Base-by-base conservation (phyloP, 768 basidiomycete species). In the Porpolomopsis calyptriformis region DNA sequence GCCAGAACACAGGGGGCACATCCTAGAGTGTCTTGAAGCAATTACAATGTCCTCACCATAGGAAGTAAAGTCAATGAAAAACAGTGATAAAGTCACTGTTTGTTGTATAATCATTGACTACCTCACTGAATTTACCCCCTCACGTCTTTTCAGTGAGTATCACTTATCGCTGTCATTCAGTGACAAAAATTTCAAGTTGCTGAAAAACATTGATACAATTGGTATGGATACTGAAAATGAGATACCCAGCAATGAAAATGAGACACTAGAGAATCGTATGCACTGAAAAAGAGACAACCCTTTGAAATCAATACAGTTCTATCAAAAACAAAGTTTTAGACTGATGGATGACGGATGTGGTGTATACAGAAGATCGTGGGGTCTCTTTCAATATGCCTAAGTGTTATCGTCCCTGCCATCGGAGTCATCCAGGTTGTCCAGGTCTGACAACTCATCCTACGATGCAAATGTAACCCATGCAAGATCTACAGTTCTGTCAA, bases 401-500 rank as follows among this genome's bases (percentile, higher is more conserved):
- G 12, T 18, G 18, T 34, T 18, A 34, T 34, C 33, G 18, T 34
- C 33, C 12, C n/a, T n/a, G n/a, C n/a, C n/a, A n/a, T n/a, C n/a
- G n/a, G n/a, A n/a, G n/a, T n/a, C n/a, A n/a, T n/a, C n/a, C n/a
- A 34, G 18, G 33, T 34, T 18, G 18, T 34, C 18, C 18, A 18
- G 18, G 33, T 34, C 18, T 18, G 12, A 12, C 14, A 34, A 18
- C 33, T 18, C 33, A 34, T 34, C 33, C 10, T 18, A 11, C 18
- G 18, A 12, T 34, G 33, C 38, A 39, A 39, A 39, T n/a, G 38
- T 39, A 22, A 18, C 38, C 10, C 12, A 11, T 8, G 40, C 40
- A 12, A 22, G 22, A 10, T 47, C 51, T 10, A 12, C 45, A 1
- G 33, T 45, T 4, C 49, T 27, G 29, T 55, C 54, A 19, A 51